A percentile compares a stretch with the other conserved stretches of the same genome.
These are phyloP conservation scores for Pichia sp. DNA, from an alignment of 1,139 yeast species.

Conservation along the genomic window DNA sequence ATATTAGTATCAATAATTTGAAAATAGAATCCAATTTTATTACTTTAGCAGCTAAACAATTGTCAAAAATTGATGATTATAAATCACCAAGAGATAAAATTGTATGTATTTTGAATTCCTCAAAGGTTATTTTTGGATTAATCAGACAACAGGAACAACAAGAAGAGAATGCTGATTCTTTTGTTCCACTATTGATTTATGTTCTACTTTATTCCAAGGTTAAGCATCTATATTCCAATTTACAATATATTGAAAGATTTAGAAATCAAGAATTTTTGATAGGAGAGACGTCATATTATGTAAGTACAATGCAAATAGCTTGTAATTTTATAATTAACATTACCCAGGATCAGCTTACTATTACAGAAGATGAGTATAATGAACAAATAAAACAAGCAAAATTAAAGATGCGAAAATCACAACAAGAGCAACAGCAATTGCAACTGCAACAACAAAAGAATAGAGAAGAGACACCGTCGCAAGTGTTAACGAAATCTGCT, in stretches of 20 bases:
- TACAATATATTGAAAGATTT: slow-evolving; percentile 79
- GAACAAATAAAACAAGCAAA: slow-evolving; percentile 38
- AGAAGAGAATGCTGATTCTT: slow-evolving; percentile 83
- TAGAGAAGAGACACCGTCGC: slow-evolving; percentile 36
- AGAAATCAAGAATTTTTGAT: slow-evolving; percentile 67
- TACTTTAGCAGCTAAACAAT: slow-evolving; percentile 63
- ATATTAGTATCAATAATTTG: slow-evolving; percentile 47
- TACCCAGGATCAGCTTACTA: slow-evolving; percentile 52
- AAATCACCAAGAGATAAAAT: slow-evolving; percentile 94
- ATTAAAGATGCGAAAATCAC: slow-evolving; percentile 18
- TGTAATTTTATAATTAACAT: slow-evolving; percentile 65
- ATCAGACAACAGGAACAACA: slow-evolving; percentile 47
- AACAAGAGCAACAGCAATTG: slow-evolving; percentile 14
- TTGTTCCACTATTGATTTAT: slow-evolving; percentile 78
- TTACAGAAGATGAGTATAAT: slow-evolving; percentile 50
- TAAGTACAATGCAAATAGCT: slow-evolving; percentile 84
- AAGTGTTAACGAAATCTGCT: slow-evolving; percentile 47
- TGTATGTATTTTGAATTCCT: slow-evolving; percentile 83
- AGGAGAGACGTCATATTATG: slow-evolving; percentile 86
- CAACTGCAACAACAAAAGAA: slow-evolving; percentile 17
- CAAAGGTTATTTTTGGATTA: slow-evolving; percentile 86
- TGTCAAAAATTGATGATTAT: slow-evolving; percentile 71
- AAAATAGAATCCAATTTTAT: slow-evolving; percentile 53
- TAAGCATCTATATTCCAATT: slow-evolving; percentile 61
- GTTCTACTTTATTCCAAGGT: slow-evolving; percentile 68